Evolutionary conservation across 2,329 filamentous ascomycete species (phyloP).

Genomic region (Fusarium mundagurra): DNA sequence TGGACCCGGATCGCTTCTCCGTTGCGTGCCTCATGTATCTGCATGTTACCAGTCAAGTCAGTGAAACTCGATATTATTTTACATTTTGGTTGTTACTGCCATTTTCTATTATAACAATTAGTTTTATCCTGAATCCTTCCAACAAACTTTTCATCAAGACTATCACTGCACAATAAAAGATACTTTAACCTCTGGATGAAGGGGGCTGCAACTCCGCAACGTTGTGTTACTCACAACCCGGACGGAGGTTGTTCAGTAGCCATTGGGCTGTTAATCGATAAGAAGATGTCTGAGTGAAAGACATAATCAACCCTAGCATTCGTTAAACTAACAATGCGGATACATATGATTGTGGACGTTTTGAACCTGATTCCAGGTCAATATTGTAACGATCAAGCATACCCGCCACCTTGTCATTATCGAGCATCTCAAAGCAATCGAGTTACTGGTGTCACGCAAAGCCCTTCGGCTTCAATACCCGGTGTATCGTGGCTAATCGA

Average conservation of each 20-base stretch:
- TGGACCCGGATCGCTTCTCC: neutral
- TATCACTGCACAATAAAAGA: neutral
- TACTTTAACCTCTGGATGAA: constrained; percentile 2
- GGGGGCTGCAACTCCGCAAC: constrained; percentile 19
- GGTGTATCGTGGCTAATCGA: constrained; percentile 18
- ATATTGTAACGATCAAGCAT: neutral
- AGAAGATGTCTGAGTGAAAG: neutral
- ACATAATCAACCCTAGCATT: neutral
- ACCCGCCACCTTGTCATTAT: neutral
- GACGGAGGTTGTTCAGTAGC: constrained; percentile 4
- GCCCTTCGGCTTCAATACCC: constrained; percentile 5
- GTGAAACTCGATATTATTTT: neutral
- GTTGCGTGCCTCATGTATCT: neutral
- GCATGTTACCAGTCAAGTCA: neutral
- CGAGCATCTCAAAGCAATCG: neutral
- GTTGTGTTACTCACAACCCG: constrained; percentile 23
- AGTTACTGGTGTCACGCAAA: constrained; percentile 7
- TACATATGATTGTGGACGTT: neutral
- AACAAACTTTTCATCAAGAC: neutral
- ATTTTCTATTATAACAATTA: neutral
- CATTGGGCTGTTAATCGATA: neutral
- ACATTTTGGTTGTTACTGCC: constrained; percentile 13
- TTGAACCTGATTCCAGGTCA: neutral
- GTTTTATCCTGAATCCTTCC: neutral
- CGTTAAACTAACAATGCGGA: neutral